Evolutionary conservation across 1,139 yeast genomes (phyloP), one percentile per base, ranked within the genome.

Genomic region (Kluyveromyces sp.): DNA sequence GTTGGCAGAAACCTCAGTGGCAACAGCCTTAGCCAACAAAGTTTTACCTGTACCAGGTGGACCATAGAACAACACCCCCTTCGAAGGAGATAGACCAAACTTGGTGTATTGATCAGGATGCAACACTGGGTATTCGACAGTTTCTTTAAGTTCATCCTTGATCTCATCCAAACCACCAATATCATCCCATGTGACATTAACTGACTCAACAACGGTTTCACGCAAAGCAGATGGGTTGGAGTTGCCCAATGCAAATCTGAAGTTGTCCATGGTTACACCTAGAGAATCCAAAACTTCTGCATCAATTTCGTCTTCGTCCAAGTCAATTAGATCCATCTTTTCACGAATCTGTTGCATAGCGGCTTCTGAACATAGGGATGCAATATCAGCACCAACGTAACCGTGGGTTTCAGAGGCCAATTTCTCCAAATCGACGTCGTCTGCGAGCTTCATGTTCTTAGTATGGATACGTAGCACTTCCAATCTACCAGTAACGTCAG

Each of bases 1-100:
- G 67, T 89, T 92, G 37, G 97, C 97, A 46, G 95, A 83, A 34
- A 88, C 96, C 67, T 92, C 97, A 45, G 96, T 89, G 40, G 98
- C 97, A 56, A 92, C 96, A 40, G 98, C 98, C 69, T 92, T 92
- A 38, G 98, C 98, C 57, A 92, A 76, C 61, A 92, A 74, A 4
- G 98, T 89, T 70, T 89, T 89, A 86, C 98, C 98, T 52, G 97
- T 89, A 82, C 98, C 98, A 49, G 98, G 98, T 46, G 98, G 98
- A 58, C 99, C 99, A 68, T 85, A 92, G 75, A 94, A 92, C 65
- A 94, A 75, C 54, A 92, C 97, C 72, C 99, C 99, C 72, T 89
- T 89, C 43, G 97, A 80, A 45, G 98, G 98, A 16, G 97, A 83
- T 67, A 92, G 78, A 52, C 98, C 98, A 64, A 92, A 89, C 73